phyloP scores from a whole-genome alignment of 805 yeast genomes.

The Blastobotrys peoriensis region DNA sequence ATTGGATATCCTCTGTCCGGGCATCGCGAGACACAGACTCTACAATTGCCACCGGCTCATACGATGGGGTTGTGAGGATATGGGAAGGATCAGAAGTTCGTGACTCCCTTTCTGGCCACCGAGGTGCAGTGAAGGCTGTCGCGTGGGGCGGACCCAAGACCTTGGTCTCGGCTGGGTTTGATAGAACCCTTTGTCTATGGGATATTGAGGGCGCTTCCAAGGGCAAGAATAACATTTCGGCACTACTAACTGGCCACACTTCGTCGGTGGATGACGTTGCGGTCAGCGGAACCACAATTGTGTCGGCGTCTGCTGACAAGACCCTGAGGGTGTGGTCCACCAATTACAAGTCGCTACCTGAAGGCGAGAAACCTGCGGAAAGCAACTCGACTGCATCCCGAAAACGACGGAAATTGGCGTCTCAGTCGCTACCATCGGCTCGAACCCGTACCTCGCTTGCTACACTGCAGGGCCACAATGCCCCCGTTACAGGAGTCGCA shows the following conservation, averaged over 20 bases:
- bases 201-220: slow-evolving; percentile 46
- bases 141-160: slow-evolving; percentile 71
- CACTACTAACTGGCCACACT: slow-evolving; percentile 84
- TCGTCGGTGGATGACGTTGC: slow-evolving; percentile 78
- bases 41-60: slow-evolving; percentile 78
- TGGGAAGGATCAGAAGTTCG: slow-evolving; percentile 80
- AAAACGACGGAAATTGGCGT: slow-evolving; percentile 78
- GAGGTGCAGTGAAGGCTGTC: slow-evolving; percentile 78
- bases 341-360: slow-evolving; percentile 73
- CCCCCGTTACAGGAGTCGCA: slow-evolving; percentile 80
- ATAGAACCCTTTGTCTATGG: slow-evolving; percentile 86
- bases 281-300: slow-evolving; percentile 48
- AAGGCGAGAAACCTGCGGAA: slow-evolving; percentile 38
- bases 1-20: slow-evolving; percentile 84
- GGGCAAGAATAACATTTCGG: slow-evolving; percentile 52
- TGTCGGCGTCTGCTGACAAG: slow-evolving; percentile 82
- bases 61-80: slow-evolving; percentile 90
- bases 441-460: slow-evolving; percentile 80
- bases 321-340: slow-evolving; percentile 87
- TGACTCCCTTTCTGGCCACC: slow-evolving; percentile 80
- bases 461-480: slow-evolving; percentile 71
- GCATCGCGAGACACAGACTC: slow-evolving; percentile 35
- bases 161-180: slow-evolving; percentile 81
- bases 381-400: slow-evolving; percentile 68
- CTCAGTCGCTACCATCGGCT: slow-evolving; percentile 59